Percentiles rank a stretch among this genome's conserved stretches.
Evolutionary conservation across 257 asterid species (phyloP).

Genomic region (Solanum bulbocastanum): DNA sequence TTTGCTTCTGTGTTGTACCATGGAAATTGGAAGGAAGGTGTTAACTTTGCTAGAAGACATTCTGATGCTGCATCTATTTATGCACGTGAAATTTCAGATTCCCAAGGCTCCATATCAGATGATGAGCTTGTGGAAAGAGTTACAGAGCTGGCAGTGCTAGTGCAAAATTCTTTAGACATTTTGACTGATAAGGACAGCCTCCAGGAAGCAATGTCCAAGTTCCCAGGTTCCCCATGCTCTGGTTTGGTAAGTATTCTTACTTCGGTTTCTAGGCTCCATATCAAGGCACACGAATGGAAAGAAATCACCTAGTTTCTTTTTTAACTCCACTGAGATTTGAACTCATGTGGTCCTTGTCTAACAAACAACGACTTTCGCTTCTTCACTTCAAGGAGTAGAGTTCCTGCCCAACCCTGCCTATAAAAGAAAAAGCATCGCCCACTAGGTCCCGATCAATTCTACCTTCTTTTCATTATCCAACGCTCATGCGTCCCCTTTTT

Average conservation of each 20-base stretch:
- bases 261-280: conserved; percentile 1
- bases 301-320: background rate
- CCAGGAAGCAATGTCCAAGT: conserved; percentile 44
- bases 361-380: background rate
- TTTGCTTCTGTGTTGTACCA: conserved; percentile 70
- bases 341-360: background rate
- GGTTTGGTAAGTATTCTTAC: conserved; percentile 48
- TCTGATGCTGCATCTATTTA: conserved; percentile 30
- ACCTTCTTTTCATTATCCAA: background rate
- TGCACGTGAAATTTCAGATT: conserved; percentile 55
- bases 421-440: background rate
- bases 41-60: conserved; percentile 49
- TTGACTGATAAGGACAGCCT: conserved; percentile 35
- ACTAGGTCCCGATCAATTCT: background rate
- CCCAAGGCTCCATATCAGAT: conserved; percentile 32
- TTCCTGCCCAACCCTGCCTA: background rate
- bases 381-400: background rate
- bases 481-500: background rate
- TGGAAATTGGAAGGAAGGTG: conserved; percentile 58
- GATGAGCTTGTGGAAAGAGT: conserved; percentile 62
- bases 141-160: conserved; percentile 33
- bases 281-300: background rate
- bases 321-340: background rate
- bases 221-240: conserved; percentile 42
- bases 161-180: conserved; percentile 33